phyloP scores from a whole-genome alignment of 1,284 basidiomycete species.

The Pyrrhoderma lamaoense region DNA sequence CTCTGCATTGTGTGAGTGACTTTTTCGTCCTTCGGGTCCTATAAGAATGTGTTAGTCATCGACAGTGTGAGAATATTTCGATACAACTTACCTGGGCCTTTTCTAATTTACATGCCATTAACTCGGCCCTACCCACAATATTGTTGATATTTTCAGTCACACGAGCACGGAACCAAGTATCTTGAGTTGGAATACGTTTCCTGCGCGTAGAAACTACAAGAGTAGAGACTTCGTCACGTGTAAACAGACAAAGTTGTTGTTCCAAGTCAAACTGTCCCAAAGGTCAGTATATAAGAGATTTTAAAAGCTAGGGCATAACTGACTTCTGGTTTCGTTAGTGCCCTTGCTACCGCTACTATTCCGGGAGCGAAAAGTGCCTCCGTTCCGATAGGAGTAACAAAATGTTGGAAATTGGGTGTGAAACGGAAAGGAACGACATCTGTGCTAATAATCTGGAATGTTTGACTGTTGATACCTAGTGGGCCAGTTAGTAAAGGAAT shows the following conservation, averaged over 20 bases:
- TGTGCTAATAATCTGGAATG: slow-evolving; percentile 67
- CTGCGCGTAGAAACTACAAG: slow-evolving; percentile 55
- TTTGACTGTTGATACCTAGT: slow-evolving; percentile 38
- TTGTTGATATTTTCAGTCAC: slow-evolving; percentile 73
- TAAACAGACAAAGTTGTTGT: slow-evolving; percentile 83
- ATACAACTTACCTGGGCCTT: slow-evolving; percentile 58
- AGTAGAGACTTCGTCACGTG: slow-evolving; percentile 85
- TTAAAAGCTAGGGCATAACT: slow-evolving; percentile 21
- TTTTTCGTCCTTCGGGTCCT: slow-evolving; percentile 15
- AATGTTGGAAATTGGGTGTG: slow-evolving; percentile 94
- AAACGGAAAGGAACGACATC: slow-evolving; percentile 96
- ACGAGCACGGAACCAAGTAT: slow-evolving; percentile 50
- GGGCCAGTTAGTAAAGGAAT: slow-evolving; percentile 3
- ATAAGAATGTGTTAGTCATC: not conserved
- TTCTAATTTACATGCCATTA: slow-evolving; percentile 79
- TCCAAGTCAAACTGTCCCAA: slow-evolving; percentile 72
- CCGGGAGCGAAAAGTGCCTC: slow-evolving; percentile 87
- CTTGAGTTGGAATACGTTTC: slow-evolving; percentile 34
- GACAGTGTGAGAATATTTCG: not conserved
- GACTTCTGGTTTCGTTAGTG: slow-evolving; percentile 90
- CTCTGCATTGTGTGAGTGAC: slow-evolving; percentile 59
- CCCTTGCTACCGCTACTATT: slow-evolving; percentile 87
- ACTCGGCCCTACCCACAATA: slow-evolving; percentile 80
- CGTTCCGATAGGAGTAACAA: slow-evolving; percentile 83
- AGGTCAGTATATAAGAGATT: slow-evolving; percentile 13